phyloP scores from a whole-genome alignment of 2,329 filamentous ascomycete genomes.

The Byssoonygena ceratinophila region DNA sequence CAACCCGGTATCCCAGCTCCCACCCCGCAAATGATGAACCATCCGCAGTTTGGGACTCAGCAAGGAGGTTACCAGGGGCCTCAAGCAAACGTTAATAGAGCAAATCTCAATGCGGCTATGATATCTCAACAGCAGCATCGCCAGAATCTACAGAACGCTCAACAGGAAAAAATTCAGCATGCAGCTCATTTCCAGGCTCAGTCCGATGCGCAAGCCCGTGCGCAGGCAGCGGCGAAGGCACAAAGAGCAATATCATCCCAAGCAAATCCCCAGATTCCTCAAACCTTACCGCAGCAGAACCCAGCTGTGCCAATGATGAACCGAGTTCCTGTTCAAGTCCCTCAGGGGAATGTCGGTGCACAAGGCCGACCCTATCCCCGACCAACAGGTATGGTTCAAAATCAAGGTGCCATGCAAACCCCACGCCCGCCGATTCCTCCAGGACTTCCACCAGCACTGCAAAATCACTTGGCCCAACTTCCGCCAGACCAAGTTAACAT shows the following conservation, averaged over 20 bases:
- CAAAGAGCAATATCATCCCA: slow-evolving; percentile 37
- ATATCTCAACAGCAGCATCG: slow-evolving; percentile 36
- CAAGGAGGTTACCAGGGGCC: slow-evolving; percentile 28
- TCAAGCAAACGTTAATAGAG: slow-evolving; percentile 29
- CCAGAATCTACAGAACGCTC: slow-evolving; percentile 34
- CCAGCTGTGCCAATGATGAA: slow-evolving; percentile 36
- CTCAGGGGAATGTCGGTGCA: slow-evolving; percentile 27
- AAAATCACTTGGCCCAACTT: slow-evolving; percentile 30
- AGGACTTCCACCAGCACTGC: slow-evolving; percentile 27
- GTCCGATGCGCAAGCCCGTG: slow-evolving; percentile 31
- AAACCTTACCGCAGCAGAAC: slow-evolving; percentile 33
- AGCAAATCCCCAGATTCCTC: slow-evolving; percentile 30
- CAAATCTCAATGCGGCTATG: slow-evolving; percentile 32
- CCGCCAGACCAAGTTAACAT: slow-evolving; percentile 27
- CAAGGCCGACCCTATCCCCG: slow-evolving; percentile 29
- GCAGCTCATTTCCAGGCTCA: slow-evolving; percentile 33
- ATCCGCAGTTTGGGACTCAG: slow-evolving; percentile 33
- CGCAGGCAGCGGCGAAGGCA: slow-evolving; percentile 37
- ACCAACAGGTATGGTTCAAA: slow-evolving; percentile 27
- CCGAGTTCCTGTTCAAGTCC: slow-evolving; percentile 33
- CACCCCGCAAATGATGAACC: slow-evolving; percentile 41
- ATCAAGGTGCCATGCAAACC: slow-evolving; percentile 24
- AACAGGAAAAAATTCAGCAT: slow-evolving; percentile 34
- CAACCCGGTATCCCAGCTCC: slow-evolving; percentile 52
- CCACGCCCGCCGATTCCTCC: slow-evolving; percentile 27